Percentiles rank a stretch among this genome's conserved stretches.
These are phyloP conservation scores for Diaporthe ilicicola DNA, from an alignment of 2,329 filamentous ascomycete species.

Conservation along the genomic window DNA sequence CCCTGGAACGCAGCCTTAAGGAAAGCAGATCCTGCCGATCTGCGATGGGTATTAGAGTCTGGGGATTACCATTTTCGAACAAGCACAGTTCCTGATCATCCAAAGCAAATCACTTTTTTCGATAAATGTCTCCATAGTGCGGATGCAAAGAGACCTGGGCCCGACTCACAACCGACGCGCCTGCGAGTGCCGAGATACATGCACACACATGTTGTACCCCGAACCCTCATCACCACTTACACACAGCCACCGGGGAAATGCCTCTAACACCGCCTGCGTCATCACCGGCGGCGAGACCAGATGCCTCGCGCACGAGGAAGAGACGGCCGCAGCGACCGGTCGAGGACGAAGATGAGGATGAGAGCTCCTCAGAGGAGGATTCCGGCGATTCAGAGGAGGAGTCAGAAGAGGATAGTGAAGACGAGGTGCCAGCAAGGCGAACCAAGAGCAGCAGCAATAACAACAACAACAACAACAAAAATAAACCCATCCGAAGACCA, in stretches of 20 bases:
- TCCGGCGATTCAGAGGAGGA: neutral
- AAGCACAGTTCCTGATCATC: neutral
- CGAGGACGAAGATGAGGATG: neutral
- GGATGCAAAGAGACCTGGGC: neutral
- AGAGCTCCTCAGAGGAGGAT: neutral
- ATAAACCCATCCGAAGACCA: neutral
- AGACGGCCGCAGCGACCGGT: slow-evolving; percentile 4
- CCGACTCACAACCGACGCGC: neutral
- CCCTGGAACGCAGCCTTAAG: slow-evolving; percentile 12
- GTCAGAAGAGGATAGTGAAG: slow-evolving; percentile 2
- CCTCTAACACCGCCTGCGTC: slow-evolving; percentile 25
- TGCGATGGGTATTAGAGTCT: slow-evolving; percentile 8
- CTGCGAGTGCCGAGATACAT: neutral
- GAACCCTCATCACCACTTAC: slow-evolving; percentile 8
- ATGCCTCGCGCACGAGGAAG: slow-evolving; percentile 8
- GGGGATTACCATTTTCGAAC: slow-evolving; percentile 17
- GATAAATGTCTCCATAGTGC: neutral
- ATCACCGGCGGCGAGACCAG: slow-evolving; percentile 5
- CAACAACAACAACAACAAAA: neutral
- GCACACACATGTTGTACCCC: neutral
- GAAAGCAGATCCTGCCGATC: slow-evolving; percentile 21
- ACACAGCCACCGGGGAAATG: slow-evolving; percentile 10
- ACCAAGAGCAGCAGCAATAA: neutral
- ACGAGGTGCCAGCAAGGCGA: neutral
- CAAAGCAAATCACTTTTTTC: neutral